phyloP scores from a whole-genome alignment of 2,329 filamentous ascomycete genomes.

The Calonectria henricotiae region DNA sequence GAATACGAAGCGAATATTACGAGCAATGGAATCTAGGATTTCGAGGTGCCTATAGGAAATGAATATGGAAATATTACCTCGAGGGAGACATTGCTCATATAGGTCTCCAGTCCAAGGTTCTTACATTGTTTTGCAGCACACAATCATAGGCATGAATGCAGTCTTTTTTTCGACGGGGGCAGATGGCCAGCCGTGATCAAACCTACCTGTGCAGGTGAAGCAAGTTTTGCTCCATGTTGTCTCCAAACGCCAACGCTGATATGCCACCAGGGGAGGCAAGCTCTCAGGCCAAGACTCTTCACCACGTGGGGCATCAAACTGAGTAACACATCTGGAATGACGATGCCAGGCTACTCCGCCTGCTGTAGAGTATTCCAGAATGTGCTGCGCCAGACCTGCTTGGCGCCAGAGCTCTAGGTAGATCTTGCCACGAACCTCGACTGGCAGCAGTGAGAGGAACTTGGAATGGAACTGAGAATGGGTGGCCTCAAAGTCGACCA shows the following conservation, averaged over 20 bases:
- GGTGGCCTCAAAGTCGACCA: neutral
- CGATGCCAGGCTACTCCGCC: neutral
- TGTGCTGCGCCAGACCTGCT: neutral
- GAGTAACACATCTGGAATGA: neutral
- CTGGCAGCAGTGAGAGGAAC: neutral
- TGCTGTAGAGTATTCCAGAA: neutral
- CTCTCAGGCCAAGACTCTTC: neutral
- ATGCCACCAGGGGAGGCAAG: slow-evolving; percentile 6
- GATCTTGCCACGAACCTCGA: neutral
- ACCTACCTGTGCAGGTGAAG: slow-evolving; percentile 20
- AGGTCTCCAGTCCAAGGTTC: neutral
- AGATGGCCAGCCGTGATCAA: neutral
- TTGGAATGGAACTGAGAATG: neutral
- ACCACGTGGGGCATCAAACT: neutral
- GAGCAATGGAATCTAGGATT: neutral
- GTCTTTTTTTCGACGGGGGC: neutral
- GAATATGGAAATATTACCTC: neutral
- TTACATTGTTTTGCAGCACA: slow-evolving; percentile 15
- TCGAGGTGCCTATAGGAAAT: neutral
- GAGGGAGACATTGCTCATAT: neutral
- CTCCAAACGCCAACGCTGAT: slow-evolving; percentile 1
- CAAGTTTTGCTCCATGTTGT: slow-evolving; percentile 8
- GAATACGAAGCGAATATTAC: neutral
- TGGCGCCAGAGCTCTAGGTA: neutral
- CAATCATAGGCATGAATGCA: neutral